These are phyloP conservation scores for Aspergillus egyptiacus DNA, from an alignment of 495 filamentous ascomycete species.

Conservation along the genomic window DNA sequence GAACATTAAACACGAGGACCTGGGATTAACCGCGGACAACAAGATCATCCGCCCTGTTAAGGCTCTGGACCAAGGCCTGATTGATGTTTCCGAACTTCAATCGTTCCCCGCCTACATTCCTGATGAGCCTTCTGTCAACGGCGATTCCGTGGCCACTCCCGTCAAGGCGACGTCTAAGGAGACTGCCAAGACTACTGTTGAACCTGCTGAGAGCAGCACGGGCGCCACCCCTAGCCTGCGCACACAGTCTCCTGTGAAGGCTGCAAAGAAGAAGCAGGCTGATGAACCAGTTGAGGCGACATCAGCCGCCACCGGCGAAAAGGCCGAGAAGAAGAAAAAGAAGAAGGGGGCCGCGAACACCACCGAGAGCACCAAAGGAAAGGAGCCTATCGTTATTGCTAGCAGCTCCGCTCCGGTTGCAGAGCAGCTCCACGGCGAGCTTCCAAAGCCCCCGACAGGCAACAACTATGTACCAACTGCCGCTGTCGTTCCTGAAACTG, in stretches of 20 bases:
- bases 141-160: constrained; percentile 36
- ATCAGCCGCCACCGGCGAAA: constrained; percentile 38
- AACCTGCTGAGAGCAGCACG: constrained; percentile 23
- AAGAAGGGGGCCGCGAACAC: constrained; percentile 45
- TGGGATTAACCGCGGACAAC: constrained; percentile 84
- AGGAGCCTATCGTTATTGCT: constrained; percentile 19
- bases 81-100: constrained; percentile 47
- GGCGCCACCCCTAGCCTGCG: constrained; percentile 29
- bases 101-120: constrained; percentile 36
- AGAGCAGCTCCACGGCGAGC: constrained; percentile 21
- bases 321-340: constrained; percentile 53
- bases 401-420: constrained; percentile 3
- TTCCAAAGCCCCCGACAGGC: constrained; percentile 12
- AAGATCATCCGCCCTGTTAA: constrained; percentile 72
- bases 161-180: constrained; percentile 33
- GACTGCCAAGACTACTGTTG: constrained; percentile 34
- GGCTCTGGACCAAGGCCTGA: constrained; percentile 59
- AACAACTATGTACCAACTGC: constrained; percentile 7
- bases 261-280: constrained; percentile 37
- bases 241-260: constrained; percentile 39
- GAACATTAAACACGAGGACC: constrained; percentile 74
- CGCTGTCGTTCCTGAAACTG: constrained; percentile 4
- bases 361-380: constrained; percentile 27
- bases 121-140: constrained; percentile 48
- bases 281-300: constrained; percentile 36